These are phyloP conservation scores for Leccinum aurantiacum DNA, from an alignment of 768 basidiomycete genomes.

Conservation along the genomic window DNA sequence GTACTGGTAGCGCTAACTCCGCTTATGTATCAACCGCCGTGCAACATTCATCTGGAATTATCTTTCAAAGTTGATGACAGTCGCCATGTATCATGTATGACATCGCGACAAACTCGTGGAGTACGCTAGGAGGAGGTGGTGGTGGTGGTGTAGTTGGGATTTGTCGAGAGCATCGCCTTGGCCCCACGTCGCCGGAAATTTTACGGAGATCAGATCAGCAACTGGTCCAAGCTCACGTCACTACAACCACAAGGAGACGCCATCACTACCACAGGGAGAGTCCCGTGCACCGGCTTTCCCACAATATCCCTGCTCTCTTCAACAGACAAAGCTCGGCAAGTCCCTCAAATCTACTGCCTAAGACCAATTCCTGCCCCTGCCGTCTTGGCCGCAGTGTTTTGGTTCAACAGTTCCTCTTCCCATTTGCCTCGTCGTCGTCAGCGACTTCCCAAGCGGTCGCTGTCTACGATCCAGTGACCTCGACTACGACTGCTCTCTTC, in stretches of 20 bases:
- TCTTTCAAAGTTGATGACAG: constrained; percentile 56
- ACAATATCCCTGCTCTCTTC: constrained; percentile 42
- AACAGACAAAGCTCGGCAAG: constrained; percentile 52
- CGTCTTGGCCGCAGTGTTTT: constrained; percentile 87
- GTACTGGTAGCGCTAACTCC: constrained; percentile 39
- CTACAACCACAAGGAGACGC: constrained; percentile 38
- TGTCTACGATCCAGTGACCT: constrained; percentile 62
- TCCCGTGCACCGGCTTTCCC: constrained; percentile 49
- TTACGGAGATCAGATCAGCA: constrained; percentile 48
- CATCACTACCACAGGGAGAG: constrained; percentile 37
- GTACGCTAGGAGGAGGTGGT: constrained; percentile 41
- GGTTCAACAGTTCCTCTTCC: constrained; percentile 73
- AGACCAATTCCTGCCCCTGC: constrained; percentile 65
- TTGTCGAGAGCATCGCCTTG: constrained; percentile 59
- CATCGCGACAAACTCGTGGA: constrained; percentile 63
- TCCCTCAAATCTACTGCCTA: constrained; percentile 51
- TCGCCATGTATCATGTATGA: constrained; percentile 64
- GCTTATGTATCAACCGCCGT: constrained; percentile 53
- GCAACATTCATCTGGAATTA: constrained; percentile 61
- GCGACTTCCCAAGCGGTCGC: constrained; percentile 55
- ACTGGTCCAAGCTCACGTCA: constrained; percentile 34
- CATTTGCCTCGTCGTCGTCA: constrained; percentile 43
- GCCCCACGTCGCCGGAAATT: constrained; percentile 69
- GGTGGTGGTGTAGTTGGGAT: constrained; percentile 69
- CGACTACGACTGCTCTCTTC: constrained; percentile 51